Conservation (phyloP, 345 rosid genomes). For the Melaleuca quinquenervia region DNA sequence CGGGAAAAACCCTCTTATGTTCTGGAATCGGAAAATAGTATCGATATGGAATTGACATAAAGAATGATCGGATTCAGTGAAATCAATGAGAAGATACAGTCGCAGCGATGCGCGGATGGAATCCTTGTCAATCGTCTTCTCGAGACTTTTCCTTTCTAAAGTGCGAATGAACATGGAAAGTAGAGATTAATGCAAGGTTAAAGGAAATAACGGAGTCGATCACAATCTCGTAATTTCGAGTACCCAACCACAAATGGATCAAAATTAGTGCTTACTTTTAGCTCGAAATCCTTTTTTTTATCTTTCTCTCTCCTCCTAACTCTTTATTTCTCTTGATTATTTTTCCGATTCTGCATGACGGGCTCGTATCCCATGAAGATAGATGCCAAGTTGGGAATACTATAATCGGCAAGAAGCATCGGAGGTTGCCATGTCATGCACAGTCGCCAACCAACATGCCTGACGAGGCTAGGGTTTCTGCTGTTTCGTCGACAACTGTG, state of each 20-base stretch:
- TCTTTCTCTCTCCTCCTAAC: background rate
- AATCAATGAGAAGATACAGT: background rate
- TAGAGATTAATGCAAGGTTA: background rate
- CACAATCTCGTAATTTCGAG: background rate
- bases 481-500: background rate
- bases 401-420: background rate
- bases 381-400: background rate
- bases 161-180: background rate
- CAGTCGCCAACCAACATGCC: background rate
- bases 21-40: background rate
- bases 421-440: background rate
- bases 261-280: accelerated
- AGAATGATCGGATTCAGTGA: background rate
- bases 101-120: too few species aligned
- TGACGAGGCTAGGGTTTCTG: background rate
- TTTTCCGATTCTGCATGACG: background rate
- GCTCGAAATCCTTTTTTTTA: background rate
- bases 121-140: too few species aligned
- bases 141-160: too few species aligned
- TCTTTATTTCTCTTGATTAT: too few species aligned
- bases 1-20: background rate
- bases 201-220: too few species aligned
- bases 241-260: accelerated
- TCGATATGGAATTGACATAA: too few species aligned
- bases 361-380: background rate